Base-by-base conservation (phyloP, 805 yeast species). In the Blastobotrys robertii region DNA sequence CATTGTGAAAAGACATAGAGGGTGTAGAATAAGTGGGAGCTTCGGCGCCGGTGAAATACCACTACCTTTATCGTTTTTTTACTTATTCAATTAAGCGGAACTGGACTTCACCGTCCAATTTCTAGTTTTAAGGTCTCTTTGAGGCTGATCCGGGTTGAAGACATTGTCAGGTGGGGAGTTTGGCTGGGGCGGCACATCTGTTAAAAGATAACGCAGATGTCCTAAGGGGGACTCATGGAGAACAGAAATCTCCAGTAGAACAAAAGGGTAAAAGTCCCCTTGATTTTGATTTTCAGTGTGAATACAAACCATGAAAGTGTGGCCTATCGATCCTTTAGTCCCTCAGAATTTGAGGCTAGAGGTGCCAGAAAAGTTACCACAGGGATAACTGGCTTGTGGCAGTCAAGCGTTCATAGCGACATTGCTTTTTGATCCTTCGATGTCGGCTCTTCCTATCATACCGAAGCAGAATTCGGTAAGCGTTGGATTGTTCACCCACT, bases 271-370 rank as follows among this genome's bases (percentile, higher is more conserved):
- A 65, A 64, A 63, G 67, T 52, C 67, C 65, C 67, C 65, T 62
- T 63, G 68, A 58, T 64, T 64, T 64, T 64, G 68, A 63, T 64
- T 63, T 65, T 64, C 69, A 64, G 68, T 64, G 69, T 64, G 68
- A 64, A 60, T 63, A 60, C 65, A 64, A 63, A 64, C 67, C n/a
- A n/a, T n/a, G n/a, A n/a, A n/a, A n/a, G n/a, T n/a, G n/a, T n/a
- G 68, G 69, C 70, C 70, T 65, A 67, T 66, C 69, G 70, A 65
- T 65, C 68, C 69, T 65, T 64, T 64, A 62, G 64, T 58, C 62
- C 67, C 66, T 62, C 67, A 60, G 68, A 60, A 54, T 59, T 63
- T 62, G 68, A 64, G 65, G 68, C 68, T 63, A 63, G 68, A n/a
- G n/a, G n/a, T n/a, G n/a, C n/a, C n/a, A n/a, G n/a, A n/a, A 65